Evolutionary conservation across 495 filamentous ascomycete genomes (phyloP).

Genomic region (Cercophora scortea): DNA sequence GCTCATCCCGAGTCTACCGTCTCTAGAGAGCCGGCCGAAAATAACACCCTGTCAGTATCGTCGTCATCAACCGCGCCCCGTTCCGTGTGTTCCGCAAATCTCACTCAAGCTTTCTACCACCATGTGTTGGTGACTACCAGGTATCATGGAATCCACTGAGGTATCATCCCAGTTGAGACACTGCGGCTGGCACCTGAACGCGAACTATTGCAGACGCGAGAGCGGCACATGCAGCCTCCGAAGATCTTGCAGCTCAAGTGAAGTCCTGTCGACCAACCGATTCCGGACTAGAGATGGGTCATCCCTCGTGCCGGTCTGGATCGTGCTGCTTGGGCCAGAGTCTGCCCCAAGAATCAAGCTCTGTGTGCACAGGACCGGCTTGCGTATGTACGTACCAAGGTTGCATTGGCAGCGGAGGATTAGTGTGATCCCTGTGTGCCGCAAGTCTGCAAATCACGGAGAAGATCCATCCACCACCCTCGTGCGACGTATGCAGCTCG

Average conservation of each 20-base stretch:
- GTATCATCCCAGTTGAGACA: background rate
- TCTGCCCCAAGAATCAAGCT: background rate
- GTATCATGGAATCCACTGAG: background rate
- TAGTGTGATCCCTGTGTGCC: constrained; percentile 6
- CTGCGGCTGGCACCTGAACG: background rate
- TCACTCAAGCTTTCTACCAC: background rate
- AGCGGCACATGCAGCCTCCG: constrained; percentile 10
- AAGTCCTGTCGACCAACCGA: background rate
- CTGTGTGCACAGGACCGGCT: constrained; percentile 1
- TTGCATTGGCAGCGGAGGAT: constrained; percentile 1
- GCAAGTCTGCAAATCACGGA: constrained; percentile 8
- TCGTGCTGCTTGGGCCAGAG: too few species aligned
- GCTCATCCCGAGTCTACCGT: background rate
- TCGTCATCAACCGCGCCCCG: background rate
- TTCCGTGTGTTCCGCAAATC: background rate
- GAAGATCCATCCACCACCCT: constrained; percentile 3
- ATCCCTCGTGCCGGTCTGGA: background rate
- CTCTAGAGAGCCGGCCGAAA: background rate
- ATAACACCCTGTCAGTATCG: background rate
- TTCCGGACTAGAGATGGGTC: background rate
- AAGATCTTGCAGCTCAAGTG: constrained; percentile 6
- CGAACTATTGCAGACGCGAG: constrained; percentile 6
- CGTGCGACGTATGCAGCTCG: constrained; percentile 2
- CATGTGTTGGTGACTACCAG: background rate
- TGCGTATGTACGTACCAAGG: background rate